phyloP scores from a whole-genome alignment of 139 green algal species.

The Medakamo hakoo region DNA sequence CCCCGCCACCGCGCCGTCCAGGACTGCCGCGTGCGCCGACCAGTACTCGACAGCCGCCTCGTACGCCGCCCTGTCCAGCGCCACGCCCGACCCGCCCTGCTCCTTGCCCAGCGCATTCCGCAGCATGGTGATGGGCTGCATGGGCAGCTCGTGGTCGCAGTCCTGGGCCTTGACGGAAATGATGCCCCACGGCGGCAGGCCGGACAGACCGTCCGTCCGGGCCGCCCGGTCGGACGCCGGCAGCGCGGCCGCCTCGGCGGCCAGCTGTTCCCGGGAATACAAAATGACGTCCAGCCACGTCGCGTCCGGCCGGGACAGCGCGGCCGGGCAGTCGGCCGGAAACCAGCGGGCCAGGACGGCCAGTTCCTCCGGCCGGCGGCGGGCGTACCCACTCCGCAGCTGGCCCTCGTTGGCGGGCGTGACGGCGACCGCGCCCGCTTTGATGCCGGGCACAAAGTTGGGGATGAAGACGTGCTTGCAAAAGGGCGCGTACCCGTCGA shows the following conservation, averaged over 20 bases:
- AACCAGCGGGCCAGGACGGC: conserved; percentile 69
- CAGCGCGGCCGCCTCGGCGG: conserved; percentile 59
- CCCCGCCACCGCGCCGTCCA: conserved; percentile 8
- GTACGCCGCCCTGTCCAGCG: conserved; percentile 58
- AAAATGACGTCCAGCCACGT: conserved; percentile 84
- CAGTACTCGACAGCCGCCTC: conserved; percentile 60
- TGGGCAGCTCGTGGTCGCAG: conserved; percentile 71
- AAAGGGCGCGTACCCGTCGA: conserved; percentile 85
- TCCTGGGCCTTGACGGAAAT: conserved; percentile 77
- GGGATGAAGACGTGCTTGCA: conserved; percentile 91
- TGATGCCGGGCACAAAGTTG: conserved; percentile 73
- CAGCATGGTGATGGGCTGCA: conserved; percentile 93
- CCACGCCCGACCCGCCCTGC: conserved; percentile 81
- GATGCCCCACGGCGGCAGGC: conserved; percentile 76
- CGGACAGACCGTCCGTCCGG: no score
- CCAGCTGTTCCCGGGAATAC: conserved; percentile 77
- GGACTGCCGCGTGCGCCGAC: conserved; percentile 56
- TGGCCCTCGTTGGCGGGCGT: conserved; percentile 54
- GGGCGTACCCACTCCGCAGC: conserved; percentile 53
- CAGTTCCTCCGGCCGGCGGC: conserved; percentile 61
- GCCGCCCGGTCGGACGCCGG: conserved; percentile 2
- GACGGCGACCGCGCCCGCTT: conserved; percentile 44
- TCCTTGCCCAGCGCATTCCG: conserved; percentile 73
- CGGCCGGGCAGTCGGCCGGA: conserved; percentile 19
- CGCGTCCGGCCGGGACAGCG: conserved; percentile 36